A percentile compares a stretch with the other conserved stretches of the same genome.
phyloP scores from a whole-genome alignment of 129 eudicot species.

The Chrysanthemum lavandulifolium region DNA sequence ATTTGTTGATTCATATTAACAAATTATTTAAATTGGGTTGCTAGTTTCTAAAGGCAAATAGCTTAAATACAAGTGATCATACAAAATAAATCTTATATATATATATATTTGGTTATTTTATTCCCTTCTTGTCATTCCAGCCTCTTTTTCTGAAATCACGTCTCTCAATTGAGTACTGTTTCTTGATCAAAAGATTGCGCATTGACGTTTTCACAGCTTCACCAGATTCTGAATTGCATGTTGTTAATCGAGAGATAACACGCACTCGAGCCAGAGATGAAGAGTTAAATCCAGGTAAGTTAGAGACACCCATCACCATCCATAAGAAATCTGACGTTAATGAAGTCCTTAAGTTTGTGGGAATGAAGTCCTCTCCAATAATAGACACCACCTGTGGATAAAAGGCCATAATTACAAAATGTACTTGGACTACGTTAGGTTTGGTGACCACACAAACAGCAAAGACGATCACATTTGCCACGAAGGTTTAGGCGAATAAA shows the following conservation, averaged over 20 bases:
- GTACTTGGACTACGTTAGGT: no score
- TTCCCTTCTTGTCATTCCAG: conserved; percentile 67
- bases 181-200: conserved; percentile 79
- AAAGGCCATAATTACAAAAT: no score
- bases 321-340: no score
- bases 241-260: conserved; percentile 44
- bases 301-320: no score
- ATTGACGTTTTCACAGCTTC: conserved; percentile 70
- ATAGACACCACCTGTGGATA: no score
- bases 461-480: no score
- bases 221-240: conserved; percentile 14
- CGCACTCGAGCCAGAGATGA: conserved; percentile 66
- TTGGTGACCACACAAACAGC: no score
- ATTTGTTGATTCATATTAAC: no score
- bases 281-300: conserved; percentile 32
- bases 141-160: conserved; percentile 87
- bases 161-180: conserved; percentile 68
- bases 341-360: no score
- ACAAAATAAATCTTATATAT: neutral
- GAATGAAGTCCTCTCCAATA: no score
- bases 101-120: conserved; percentile 12
- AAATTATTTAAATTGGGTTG: no score
- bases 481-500: no score
- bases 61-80: neutral
- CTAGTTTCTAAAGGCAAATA: neutral